These are phyloP conservation scores for Rhinocladiella mackenziei DNA, from an alignment of 2,329 filamentous ascomycete species.

Conservation along the genomic window DNA sequence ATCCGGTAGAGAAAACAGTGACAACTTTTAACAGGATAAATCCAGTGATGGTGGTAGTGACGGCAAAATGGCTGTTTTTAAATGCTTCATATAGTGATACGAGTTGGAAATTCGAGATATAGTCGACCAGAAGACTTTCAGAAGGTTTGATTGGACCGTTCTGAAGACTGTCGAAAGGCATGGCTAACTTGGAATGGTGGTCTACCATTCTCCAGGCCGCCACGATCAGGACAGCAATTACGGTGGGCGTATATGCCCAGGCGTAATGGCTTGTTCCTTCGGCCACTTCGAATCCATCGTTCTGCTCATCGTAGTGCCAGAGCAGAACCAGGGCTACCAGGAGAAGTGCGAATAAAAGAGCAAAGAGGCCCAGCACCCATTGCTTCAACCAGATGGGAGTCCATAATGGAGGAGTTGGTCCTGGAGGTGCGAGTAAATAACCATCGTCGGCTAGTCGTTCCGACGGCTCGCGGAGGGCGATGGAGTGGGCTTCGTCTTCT, in stretches of 20 bases:
- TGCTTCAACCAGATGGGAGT: slow-evolving; percentile 28
- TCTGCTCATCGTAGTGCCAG: slow-evolving; percentile 18
- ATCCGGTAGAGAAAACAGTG: slow-evolving; percentile 31
- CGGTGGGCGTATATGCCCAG: slow-evolving; percentile 29
- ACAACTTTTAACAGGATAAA: slow-evolving; percentile 34
- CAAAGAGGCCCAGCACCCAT: slow-evolving; percentile 22
- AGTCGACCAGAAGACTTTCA: slow-evolving; percentile 35
- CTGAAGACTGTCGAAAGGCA: slow-evolving; percentile 35
- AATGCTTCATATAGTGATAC: slow-evolving; percentile 31
- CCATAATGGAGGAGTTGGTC: slow-evolving; percentile 22
- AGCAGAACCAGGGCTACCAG: slow-evolving; percentile 23
- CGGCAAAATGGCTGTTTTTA: slow-evolving; percentile 34
- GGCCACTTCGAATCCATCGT: slow-evolving; percentile 22
- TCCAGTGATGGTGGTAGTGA: slow-evolving; percentile 31
- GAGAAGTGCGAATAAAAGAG: slow-evolving; percentile 17
- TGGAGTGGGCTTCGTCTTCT: slow-evolving; percentile 23
- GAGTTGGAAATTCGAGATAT: slow-evolving; percentile 33
- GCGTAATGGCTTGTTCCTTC: slow-evolving; percentile 24
- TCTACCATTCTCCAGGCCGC: slow-evolving; percentile 36
- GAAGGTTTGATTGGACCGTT: slow-evolving; percentile 27
- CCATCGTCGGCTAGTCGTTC: slow-evolving; percentile 7
- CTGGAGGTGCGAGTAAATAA: slow-evolving; percentile 7
- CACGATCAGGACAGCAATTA: slow-evolving; percentile 33
- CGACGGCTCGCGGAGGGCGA: slow-evolving; percentile 13
- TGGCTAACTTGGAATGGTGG: slow-evolving; percentile 33